Percentiles rank a stretch among this genome's conserved stretches.
These are phyloP conservation scores for Lathyrus sativus DNA, from an alignment of 306 rosid genomes.

Conservation along the genomic window DNA sequence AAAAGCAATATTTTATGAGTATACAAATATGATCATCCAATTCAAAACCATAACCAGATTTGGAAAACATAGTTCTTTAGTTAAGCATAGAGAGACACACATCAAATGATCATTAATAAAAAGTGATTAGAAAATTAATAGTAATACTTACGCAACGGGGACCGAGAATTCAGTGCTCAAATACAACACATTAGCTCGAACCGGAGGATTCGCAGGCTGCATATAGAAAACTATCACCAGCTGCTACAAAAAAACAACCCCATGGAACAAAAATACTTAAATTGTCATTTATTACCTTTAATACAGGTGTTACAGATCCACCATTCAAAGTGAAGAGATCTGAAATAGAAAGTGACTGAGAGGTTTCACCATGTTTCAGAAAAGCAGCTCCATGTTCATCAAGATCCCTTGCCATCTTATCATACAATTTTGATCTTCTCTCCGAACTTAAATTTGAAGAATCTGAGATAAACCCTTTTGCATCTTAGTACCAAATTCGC, in stretches of 20 bases:
- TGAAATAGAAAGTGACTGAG: constrained; percentile 88
- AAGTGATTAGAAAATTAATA: background rate
- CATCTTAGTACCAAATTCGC: constrained; percentile 10
- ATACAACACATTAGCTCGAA: constrained; percentile 88
- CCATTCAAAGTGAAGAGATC: constrained; percentile 73
- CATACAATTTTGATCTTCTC: constrained; percentile 70
- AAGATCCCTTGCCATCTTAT: constrained; percentile 76
- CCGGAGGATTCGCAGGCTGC: constrained; percentile 91
- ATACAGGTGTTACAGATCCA: constrained; percentile 74
- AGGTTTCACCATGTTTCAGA: constrained; percentile 78
- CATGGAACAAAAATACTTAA: constrained; percentile 14
- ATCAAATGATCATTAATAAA: constrained; percentile 7
- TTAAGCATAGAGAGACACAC: constrained; percentile 19
- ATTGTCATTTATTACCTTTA: constrained; percentile 55
- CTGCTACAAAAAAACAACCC: constrained; percentile 31
- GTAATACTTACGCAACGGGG: constrained; percentile 67
- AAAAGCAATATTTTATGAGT: constrained; percentile 11
- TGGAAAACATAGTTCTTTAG: constrained; percentile 3
- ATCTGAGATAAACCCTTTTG: constrained; percentile 44
- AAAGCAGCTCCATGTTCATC: constrained; percentile 81
- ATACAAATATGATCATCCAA: constrained; percentile 12
- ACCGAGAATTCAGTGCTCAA: constrained; percentile 67
- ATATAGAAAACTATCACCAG: constrained; percentile 41
- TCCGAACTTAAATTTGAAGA: constrained; percentile 45
- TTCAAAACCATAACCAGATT: constrained; percentile 35